These are phyloP conservation scores for Microsporum canis DNA, from an alignment of 2,329 filamentous ascomycete species.

Conservation along the genomic window DNA sequence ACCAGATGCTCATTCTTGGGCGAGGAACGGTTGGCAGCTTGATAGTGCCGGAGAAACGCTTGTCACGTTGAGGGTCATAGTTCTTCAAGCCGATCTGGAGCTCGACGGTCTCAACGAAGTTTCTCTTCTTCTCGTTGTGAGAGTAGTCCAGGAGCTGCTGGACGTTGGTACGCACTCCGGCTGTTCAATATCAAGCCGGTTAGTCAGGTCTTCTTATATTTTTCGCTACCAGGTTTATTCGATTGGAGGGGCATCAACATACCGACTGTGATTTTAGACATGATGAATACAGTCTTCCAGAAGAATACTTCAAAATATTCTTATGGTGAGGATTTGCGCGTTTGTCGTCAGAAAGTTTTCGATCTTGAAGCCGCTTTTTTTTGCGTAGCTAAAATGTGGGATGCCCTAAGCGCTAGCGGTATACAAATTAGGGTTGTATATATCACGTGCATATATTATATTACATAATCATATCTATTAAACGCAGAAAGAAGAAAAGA, in stretches of 20 bases:
- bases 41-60: conserved; percentile 99
- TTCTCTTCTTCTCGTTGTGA: conserved; percentile 89
- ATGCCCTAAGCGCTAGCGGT: conserved; percentile 6
- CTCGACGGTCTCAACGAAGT: conserved; percentile 86
- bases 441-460: neutral
- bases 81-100: conserved; percentile 91
- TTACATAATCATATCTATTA: neutral
- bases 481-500: neutral
- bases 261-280: conserved; percentile 51
- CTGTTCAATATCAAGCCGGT: conserved; percentile 29
- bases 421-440: conserved; percentile 8
- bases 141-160: conserved; percentile 91
- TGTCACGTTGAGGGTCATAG: conserved; percentile 99
- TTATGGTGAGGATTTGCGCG: conserved; percentile 60
- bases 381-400: conserved; percentile 8
- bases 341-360: conserved; percentile 12
- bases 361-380: neutral
- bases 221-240: no score
- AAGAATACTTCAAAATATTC: conserved; percentile 49
- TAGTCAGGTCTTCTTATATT: neutral
- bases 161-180: conserved; percentile 94
- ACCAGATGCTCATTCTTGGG: conserved; percentile 81
- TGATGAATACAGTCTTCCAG: conserved; percentile 68
- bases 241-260: conserved; percentile 19
- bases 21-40: conserved; percentile 84